Percentiles rank a stretch among this genome's conserved stretches.
Conservation (phyloP, 495 filamentous ascomycete species). For the Aspergillus sclerotiicarbonarius region DNA sequence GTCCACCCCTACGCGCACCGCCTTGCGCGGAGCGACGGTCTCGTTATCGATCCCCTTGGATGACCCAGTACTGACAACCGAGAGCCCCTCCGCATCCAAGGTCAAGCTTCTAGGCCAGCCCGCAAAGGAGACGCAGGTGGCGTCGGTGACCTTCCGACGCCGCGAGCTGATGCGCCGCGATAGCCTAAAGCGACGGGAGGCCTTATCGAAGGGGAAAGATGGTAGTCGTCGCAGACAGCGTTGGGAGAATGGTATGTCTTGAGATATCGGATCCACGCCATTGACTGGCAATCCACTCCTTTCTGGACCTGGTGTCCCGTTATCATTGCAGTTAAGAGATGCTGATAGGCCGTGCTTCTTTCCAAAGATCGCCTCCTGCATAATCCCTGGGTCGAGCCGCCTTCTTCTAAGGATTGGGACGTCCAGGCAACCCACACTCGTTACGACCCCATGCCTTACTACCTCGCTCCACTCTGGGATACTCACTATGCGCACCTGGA, state of each 20-base stretch:
- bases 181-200: slow-evolving; percentile 68
- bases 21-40: slow-evolving; percentile 38
- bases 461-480: slow-evolving; percentile 86
- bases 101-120: slow-evolving; percentile 21
- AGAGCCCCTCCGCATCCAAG: slow-evolving; percentile 17
- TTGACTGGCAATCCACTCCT: too few species aligned
- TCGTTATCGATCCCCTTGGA: slow-evolving; percentile 52
- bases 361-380: slow-evolving; percentile 73
- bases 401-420: slow-evolving; percentile 76
- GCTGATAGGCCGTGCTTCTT: slow-evolving; percentile 16
- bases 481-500: slow-evolving; percentile 54
- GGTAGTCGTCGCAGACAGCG: slow-evolving; percentile 82
- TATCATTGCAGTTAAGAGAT: background rate
- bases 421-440: slow-evolving; percentile 74
- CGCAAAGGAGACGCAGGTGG: slow-evolving; percentile 20
- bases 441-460: slow-evolving; percentile 75
- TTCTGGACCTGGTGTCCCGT: background rate
- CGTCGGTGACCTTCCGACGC: slow-evolving; percentile 39
- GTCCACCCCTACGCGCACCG: slow-evolving; percentile 26
- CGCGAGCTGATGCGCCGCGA: slow-evolving; percentile 55
- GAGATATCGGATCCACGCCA: background rate
- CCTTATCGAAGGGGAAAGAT: slow-evolving; percentile 84
- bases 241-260: slow-evolving; percentile 87
- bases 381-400: slow-evolving; percentile 84
- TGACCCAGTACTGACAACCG: slow-evolving; percentile 30